phyloP scores from a whole-genome alignment of 108 stramenopile species.

The Thalassiosira profunda region DNA sequence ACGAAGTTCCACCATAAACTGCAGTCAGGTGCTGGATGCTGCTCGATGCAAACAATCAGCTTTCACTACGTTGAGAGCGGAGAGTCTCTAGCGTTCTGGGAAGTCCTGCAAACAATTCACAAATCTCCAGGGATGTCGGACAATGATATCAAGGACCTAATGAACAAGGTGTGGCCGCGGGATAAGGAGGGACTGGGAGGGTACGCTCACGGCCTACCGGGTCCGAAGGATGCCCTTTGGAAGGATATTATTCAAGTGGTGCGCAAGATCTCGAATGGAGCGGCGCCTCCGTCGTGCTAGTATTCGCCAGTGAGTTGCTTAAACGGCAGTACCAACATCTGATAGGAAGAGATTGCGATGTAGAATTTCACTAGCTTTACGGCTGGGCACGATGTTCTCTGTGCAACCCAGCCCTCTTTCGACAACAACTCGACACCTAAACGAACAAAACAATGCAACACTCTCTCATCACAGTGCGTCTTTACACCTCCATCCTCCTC shows the following conservation, averaged over 20 bases:
- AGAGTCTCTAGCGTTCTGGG: slow-evolving; percentile 76
- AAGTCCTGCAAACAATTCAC: slow-evolving; percentile 61
- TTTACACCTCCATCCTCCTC: no score
- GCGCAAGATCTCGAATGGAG: slow-evolving; percentile 29
- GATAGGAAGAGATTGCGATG: no score
- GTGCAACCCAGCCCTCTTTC: no score
- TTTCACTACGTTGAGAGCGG: slow-evolving; percentile 91
- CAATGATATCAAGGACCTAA: slow-evolving; percentile 59
- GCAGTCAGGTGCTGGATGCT: slow-evolving; percentile 61
- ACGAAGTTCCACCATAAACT: slow-evolving; percentile 51
- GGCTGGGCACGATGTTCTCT: no score
- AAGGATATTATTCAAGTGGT: slow-evolving; percentile 33
- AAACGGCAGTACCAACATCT: no score
- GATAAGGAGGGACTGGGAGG: slow-evolving; percentile 61
- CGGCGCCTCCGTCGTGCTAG: no score
- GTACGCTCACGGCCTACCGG: slow-evolving; percentile 71
- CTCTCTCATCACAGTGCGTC: no score
- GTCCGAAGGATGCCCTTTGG: slow-evolving; percentile 20
- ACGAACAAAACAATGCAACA: no score
- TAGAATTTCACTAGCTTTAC: no score
- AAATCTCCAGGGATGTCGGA: slow-evolving; percentile 65
- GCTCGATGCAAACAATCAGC: slow-evolving; percentile 73
- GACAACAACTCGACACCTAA: no score
- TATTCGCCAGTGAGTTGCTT: no score
- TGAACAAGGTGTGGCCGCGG: slow-evolving; percentile 72